A percentile compares a stretch with the other conserved stretches of the same genome.
Conservation (phyloP, 768 basidiomycete genomes). For the Sarcodon aspratus region DNA sequence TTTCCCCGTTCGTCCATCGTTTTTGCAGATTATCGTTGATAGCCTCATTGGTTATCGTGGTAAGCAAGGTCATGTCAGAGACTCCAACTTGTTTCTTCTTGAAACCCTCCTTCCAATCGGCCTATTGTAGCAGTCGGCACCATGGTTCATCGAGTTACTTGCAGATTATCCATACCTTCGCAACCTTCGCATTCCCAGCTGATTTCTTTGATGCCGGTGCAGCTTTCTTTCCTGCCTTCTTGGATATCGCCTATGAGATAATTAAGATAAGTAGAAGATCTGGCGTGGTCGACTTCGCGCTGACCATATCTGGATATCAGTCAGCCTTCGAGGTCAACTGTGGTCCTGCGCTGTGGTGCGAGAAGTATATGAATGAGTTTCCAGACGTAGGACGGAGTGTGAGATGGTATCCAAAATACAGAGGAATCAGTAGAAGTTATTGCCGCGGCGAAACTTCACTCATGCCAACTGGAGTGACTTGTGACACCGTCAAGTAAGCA, state of each 20-base stretch:
- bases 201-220: constrained; percentile 53
- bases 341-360: too few species aligned
- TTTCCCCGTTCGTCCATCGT: constrained; percentile 89
- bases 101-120: constrained; percentile 99
- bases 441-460: too few species aligned
- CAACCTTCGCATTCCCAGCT: constrained; percentile 48
- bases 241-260: constrained; percentile 59
- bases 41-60: constrained; percentile 93
- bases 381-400: neutral
- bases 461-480: neutral
- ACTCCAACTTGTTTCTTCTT: constrained; percentile 99
- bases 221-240: constrained; percentile 85
- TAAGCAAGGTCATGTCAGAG: constrained; percentile 95
- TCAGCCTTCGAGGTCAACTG: too few species aligned
- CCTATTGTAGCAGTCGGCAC: constrained; percentile 33
- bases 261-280: too few species aligned
- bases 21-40: constrained; percentile 98
- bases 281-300: neutral
- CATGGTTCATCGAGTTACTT: neutral
- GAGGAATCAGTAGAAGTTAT: too few species aligned
- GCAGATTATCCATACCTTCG: constrained; percentile 44
- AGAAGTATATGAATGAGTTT: too few species aligned
- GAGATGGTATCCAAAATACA: neutral
- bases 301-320: neutral
- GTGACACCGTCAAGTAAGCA: too few species aligned